Base-by-base conservation (phyloP, 176 grass and related monocot genomes). In the Cenchrus americanus region DNA sequence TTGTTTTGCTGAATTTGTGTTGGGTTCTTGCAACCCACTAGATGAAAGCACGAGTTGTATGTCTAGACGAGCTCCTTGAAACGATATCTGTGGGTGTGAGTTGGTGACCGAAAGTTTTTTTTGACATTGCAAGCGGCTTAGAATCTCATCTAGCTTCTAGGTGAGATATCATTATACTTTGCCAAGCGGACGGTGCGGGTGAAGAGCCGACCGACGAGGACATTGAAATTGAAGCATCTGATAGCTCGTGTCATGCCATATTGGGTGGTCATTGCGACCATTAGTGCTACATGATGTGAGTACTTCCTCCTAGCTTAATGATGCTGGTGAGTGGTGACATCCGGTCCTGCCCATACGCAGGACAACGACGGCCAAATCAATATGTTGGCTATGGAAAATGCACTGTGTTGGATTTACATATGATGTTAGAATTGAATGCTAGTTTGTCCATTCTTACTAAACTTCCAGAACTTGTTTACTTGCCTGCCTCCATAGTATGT, bases 161-260 rank as follows among this genome's bases (percentile, higher is more conserved):
- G 15, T 19, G 53, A 55, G 18, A 55, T 7, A 55, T 52, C n/a
- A 4, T 62, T 27, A 5, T 71, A 9, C n/a, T 49, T 26, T 5
- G 47, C 23, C 22, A 72, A 27, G 30, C 49, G 27, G 1, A 1
- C 17, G 14, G 14, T 5, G 7, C 10, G 53, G 7, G 55, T 21
- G 55, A 37, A 3, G 34, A 49, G 5, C 22, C 21, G n/a, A n/a
- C n/a, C n/a, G 26, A 60, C 2, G 57, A 26, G 0, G 14, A 47
- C 76, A 48, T 49, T 47, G 23, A 63, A 65, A 65, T 18, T 18
- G 67, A 72, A 82, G 23, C 80, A 61, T 49, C 27, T 10, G 17
- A 21, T 46, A 34, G 1, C 19, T 37, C 17, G 5, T 4, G 40
- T 37, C 17, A 9, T 8, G 52, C n/a, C 41, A 13, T 17, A 18